phyloP scores from a whole-genome alignment of 2,329 filamentous ascomycete species.

The Alternaria angustiovoidea region DNA sequence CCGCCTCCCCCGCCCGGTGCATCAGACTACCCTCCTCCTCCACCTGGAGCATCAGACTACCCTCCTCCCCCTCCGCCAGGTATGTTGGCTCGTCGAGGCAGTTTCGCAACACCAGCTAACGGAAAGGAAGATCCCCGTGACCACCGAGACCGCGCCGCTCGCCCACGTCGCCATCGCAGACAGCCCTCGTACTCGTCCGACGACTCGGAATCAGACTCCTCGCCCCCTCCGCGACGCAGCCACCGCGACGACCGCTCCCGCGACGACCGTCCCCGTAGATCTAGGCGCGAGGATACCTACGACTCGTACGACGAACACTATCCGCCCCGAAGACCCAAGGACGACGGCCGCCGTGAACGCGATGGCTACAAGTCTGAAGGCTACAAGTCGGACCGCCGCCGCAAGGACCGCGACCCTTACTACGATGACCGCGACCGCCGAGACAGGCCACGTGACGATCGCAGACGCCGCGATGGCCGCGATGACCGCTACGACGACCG shows the following conservation, averaged over 20 bases:
- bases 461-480: slow-evolving; percentile 24
- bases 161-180: slow-evolving; percentile 26
- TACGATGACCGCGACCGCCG: slow-evolving; percentile 29
- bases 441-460: slow-evolving; percentile 24
- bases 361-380: slow-evolving; percentile 36
- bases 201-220: slow-evolving; percentile 27
- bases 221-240: slow-evolving; percentile 33
- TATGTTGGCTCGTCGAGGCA: background rate
- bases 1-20: slow-evolving; percentile 2
- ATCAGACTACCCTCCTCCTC: background rate
- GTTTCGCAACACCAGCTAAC: background rate
- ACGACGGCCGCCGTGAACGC: slow-evolving; percentile 24
- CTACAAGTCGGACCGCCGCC: slow-evolving; percentile 22
- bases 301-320: slow-evolving; percentile 41
- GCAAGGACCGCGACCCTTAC: slow-evolving; percentile 8
- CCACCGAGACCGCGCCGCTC: slow-evolving; percentile 5
- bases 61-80: slow-evolving; percentile 7
- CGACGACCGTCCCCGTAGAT: slow-evolving; percentile 28
- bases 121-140: slow-evolving; percentile 5
- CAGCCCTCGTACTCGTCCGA: slow-evolving; percentile 27
- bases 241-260: slow-evolving; percentile 26
- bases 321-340: slow-evolving; percentile 24
- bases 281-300: slow-evolving; percentile 29
- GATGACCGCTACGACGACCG: slow-evolving; percentile 29
- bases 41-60: background rate